phyloP scores from a whole-genome alignment of 345 rosid genomes.

The Bretschneidera sinensis region DNA sequence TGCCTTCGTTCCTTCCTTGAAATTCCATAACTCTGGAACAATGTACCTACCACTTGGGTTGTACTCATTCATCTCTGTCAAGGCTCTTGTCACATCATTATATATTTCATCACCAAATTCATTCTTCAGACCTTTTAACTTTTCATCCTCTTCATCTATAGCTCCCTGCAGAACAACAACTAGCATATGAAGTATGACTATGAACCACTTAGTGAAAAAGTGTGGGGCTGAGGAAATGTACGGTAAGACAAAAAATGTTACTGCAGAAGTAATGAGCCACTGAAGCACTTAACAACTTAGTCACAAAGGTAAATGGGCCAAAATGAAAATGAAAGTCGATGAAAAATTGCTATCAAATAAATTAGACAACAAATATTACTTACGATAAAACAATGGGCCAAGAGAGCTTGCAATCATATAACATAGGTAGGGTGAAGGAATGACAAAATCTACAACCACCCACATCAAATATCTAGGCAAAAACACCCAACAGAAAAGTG shows the following conservation, averaged over 20 bases:
- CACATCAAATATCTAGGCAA: not conserved
- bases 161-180: conserved; percentile 31
- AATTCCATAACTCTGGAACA: conserved; percentile 58
- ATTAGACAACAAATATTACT: too few species aligned
- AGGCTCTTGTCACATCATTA: conserved; percentile 39
- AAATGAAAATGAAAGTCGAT: too few species aligned
- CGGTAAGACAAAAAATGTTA: too few species aligned
- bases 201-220: not conserved
- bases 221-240: too few species aligned
- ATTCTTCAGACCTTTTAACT: conserved; percentile 32
- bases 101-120: conserved; percentile 47
- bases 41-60: conserved; percentile 55
- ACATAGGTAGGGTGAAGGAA: too few species aligned
- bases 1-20: conserved; percentile 38
- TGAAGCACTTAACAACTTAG: not conserved
- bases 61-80: conserved; percentile 45
- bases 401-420: too few species aligned
- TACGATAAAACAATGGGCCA: too few species aligned
- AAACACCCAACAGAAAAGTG: too few species aligned
- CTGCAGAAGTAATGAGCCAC: not conserved
- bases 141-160: conserved; percentile 47
- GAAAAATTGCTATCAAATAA: too few species aligned
- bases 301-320: not conserved
- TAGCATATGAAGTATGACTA: too few species aligned
- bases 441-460: too few species aligned